Conservation (phyloP, 2,329 filamentous ascomycete genomes). For the Fusarium goolgardi region DNA sequence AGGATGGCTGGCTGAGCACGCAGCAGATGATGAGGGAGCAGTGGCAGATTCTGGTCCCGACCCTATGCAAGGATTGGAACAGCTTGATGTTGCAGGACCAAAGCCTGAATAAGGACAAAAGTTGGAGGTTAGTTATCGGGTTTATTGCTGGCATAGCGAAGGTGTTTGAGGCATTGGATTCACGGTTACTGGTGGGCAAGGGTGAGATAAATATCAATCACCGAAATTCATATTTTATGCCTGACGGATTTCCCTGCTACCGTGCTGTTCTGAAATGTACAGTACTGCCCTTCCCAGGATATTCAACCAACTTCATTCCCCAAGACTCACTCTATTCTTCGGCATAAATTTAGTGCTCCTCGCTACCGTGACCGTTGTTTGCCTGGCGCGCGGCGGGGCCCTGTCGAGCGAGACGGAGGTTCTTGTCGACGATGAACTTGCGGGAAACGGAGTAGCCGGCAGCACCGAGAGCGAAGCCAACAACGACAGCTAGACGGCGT, state of each 20-base stretch:
- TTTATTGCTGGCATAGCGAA: constrained; percentile 57
- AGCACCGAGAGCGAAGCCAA: constrained; percentile 83
- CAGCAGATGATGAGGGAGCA: constrained; percentile 58
- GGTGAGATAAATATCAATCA: constrained; percentile 45
- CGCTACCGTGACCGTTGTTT: constrained; percentile 47
- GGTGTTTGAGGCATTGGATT: constrained; percentile 55
- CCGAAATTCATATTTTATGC: constrained; percentile 43
- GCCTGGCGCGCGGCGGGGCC: constrained; percentile 57
- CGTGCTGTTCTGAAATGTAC: constrained; percentile 46
- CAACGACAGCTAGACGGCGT: constrained; percentile 76
- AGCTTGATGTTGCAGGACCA: constrained; percentile 92
- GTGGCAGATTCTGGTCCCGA: constrained; percentile 72
- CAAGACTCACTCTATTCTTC: constrained; percentile 22
- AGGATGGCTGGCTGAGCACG: constrained; percentile 90
- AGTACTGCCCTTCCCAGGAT: constrained; percentile 34
- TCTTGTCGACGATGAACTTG: constrained; percentile 92
- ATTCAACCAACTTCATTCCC: constrained; percentile 38
- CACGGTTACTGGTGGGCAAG: constrained; percentile 35
- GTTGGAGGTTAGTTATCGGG: constrained; percentile 33
- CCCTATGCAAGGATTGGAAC: constrained; percentile 96
- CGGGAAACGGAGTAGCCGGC: constrained; percentile 83
- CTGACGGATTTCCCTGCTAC: constrained; percentile 42
- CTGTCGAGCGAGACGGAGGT: constrained; percentile 85
- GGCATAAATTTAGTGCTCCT: constrained; percentile 48
- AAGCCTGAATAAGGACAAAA: constrained; percentile 69